Evolutionary conservation across 2,329 filamentous ascomycete genomes (phyloP), one percentile per base, ranked within the genome.

Genomic region (Pseudopithomyces maydicus): DNA sequence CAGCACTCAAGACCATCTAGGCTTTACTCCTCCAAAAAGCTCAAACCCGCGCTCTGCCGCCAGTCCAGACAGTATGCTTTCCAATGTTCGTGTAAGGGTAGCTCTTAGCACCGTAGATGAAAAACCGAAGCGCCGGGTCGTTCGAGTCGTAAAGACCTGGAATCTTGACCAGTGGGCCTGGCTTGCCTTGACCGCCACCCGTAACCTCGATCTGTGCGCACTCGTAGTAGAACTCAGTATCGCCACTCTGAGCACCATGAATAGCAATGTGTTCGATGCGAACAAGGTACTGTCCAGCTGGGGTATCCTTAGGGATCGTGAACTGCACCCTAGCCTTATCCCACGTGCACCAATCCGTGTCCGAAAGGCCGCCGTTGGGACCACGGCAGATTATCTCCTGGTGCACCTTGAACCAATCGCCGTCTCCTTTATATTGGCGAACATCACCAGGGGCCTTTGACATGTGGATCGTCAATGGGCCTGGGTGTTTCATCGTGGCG

Each of bases 181-280:
- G 71, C 15, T 39, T 68, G 50, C 69, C 73, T 33, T 55, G 63
- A 17, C 74, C 73, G 14, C 68, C 65, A 8, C 72, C 73, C 14
- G 66, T 69, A 52, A 80, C 72, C 62, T 76, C 73, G 55, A 81
- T 59, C 66, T 81, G 78, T 0, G 74, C 74, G 62, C 79, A 80
- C 54, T 55, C 50, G 42, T 58, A 64, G 57, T 80, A 81, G 63
- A 80, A 79, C 66, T 80, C 71, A 11, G 73, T 68, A 45, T 72
- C 65, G 19, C 63, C 62, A 20, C 57, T 59, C 23, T 56, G 63
- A 38, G 71, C 74, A 47, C 73, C 71, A 59, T 79, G 78, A 17
- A 80, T 62, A 35, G 68, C 78, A 47, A 81, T 77, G 54, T 80
- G 78, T 67, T 81, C 78, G 19, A 73, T 64, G 15, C 78, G 72